Evolutionary conservation across 176 grass and related monocot genomes (phyloP), one percentile per base, ranked within the genome.

Genomic region (Zea luxurians): DNA sequence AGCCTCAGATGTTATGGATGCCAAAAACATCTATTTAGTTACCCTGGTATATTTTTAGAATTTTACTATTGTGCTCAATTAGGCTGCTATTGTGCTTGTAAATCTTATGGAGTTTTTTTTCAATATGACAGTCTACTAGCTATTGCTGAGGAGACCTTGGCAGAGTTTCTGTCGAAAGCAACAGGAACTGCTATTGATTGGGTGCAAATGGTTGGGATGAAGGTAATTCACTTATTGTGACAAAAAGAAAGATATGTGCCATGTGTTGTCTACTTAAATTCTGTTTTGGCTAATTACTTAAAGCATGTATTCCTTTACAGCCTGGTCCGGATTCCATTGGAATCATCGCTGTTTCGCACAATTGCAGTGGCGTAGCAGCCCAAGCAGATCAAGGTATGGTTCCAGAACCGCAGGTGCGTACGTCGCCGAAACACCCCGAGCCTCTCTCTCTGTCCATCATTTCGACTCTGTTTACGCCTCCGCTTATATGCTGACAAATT

Each of bases 251-350:
- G 17, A 72, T 45, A 44, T 85, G 48, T 10, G 48, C 42, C 71
- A 81, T 49, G 79, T 35, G 18, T 66, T 71, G 40, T 64, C 70
- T 76, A 42, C 59, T 73, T 88, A 0, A 52, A 11, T 85, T 82
- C 3, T 75, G 37, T 65, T 65, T 64, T 80, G 13, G 17, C 5
- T 2, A 75, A 78, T 41, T 48, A 54, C 62, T 68, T 82, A 43
- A 71, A 79, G 21, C 38, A 17, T 15, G 8, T 7, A 59, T 85
- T 89, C 58, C 50, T 54, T 73, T 89, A 70, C 80, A 99, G 96
- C 96, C 96, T 96, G 96, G 96, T 99, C 96, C 96, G 90, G 96
- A 99, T 99, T 99, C 96, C 90, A 96, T 99, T 86, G 96, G 96
- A 96, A 96, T 99, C 90, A 91, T 99, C 61, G 96, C 92, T 92